These are phyloP conservation scores for Cercospora zeina DNA, from an alignment of 2,329 filamentous ascomycete genomes.

Conservation along the genomic window DNA sequence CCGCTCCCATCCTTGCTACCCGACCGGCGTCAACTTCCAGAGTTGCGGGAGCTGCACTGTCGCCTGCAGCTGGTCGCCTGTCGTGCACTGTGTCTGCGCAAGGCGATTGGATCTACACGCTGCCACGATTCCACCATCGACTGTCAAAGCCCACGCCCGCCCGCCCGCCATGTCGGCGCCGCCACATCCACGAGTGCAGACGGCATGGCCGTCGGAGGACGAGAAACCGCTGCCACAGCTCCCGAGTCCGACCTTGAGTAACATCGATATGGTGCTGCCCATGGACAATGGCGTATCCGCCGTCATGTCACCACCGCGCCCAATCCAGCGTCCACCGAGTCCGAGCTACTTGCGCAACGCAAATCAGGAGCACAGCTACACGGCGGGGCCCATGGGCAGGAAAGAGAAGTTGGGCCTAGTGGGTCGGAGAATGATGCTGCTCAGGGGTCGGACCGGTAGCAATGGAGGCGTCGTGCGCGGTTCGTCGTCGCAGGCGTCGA, in stretches of 20 bases:
- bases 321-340: conserved; percentile 33
- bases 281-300: conserved; percentile 47
- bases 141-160: not conserved
- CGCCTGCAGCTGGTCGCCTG: conserved; percentile 1
- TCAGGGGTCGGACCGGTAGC: conserved; percentile 35
- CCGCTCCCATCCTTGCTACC: too few relatives aligned
- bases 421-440: conserved; percentile 39
- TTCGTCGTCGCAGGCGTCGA: conserved; percentile 19
- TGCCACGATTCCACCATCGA: not conserved
- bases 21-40: not conserved
- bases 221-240: conserved; percentile 47
- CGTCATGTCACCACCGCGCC: conserved; percentile 29
- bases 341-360: conserved; percentile 34
- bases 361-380: conserved; percentile 8
- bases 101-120: conserved; percentile 1
- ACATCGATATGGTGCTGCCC: conserved; percentile 91
- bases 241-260: conserved; percentile 82
- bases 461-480: conserved; percentile 14
- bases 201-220: conserved; percentile 14
- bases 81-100: not conserved
- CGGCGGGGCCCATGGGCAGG: conserved; percentile 22
- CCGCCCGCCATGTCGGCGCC: conserved; percentile 14
- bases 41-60: not conserved
- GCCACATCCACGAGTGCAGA: conserved; percentile 21
- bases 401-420: conserved; percentile 38